Evolutionary conservation across 768 basidiomycete species (phyloP), one percentile per base, ranked within the genome.

Genomic region (Lactifluus hygrophoroides): DNA sequence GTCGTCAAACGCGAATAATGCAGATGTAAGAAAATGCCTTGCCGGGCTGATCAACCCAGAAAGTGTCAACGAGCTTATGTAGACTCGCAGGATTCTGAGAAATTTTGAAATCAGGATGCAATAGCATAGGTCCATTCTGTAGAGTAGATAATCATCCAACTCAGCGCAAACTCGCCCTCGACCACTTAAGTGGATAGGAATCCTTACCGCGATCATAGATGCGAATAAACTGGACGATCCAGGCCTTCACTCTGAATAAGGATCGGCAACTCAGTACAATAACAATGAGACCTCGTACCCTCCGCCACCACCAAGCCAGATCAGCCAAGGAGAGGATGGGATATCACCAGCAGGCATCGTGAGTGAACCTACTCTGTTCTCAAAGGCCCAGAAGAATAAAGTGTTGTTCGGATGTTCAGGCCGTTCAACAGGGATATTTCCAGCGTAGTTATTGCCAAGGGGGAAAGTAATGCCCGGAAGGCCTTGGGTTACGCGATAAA

Each of bases 31-130:
- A 43, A 35, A 48, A 1, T 17, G 25, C 5, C 51, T 16, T 6
- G 35, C n/a, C 85, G 48, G 86, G 87, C 56, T 88, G 83, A 65
- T 89, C 88, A 50, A 89, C 72, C 84, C 84, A 88, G 37, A 88
- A 76, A 61, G 79, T 81, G 68, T 89, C 87, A 1, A 82, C 79
- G 21, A 86, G 66, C 23, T 70, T 76, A 58, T 77, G 72, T 82
- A 84, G 86, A 62, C 79, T 77, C 67, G 80, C 76, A 3, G 75
- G 66, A 62, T 88, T 88, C 13, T 74, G 65, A 17, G 71, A 72
- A 3, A 79, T 67, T 9, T 73, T 75, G 56, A 80, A 81, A 64
- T 87, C 72, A 55, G 69, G 69, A 13, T 75, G 73, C 46, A 89
- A 74, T 2, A 75, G 77, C 46, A 88, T 80, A 3, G 86, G 87